Evolutionary conservation across 192 early-diverging fungal genomes (phyloP), one percentile per base, ranked within the genome.

Genomic region (Spizellomyces sp.): DNA sequence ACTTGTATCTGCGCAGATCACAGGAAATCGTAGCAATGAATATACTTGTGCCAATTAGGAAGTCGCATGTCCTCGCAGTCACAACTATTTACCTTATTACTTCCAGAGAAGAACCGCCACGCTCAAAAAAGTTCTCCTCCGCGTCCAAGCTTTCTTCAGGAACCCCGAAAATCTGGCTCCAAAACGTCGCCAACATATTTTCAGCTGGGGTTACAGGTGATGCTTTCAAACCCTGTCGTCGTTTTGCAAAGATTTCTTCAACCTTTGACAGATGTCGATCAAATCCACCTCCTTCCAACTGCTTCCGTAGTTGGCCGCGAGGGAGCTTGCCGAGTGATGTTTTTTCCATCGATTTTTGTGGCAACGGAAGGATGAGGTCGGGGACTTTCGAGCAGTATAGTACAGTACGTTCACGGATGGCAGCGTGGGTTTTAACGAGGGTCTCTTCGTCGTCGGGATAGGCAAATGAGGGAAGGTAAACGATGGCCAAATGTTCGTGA

Each of bases 381-480:
- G 57, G 57, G 22, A 41, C 57, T 15, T 58, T 58, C 1, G 57
- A 21, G 15, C 57, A 58, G 6, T 58, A 58, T 36, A 58, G 21
- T 21, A 58, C 57, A 41, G 22, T 36, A 5, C 41, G 21, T 5
- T 58, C 57, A 41, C 57, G 57, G 57, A 58, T 58, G 1, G 22
- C 22, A 58, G 57, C 57, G 21, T 58, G 57, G 9, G 57, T 58
- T 58, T 58, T 41, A 5, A 21, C 22, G 2, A 58, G 41, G 22
- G 21, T 8, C 57, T 58, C 15, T 21, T 36, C 41, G 57, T 58
- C 57, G 41, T 58, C 41, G 22, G 57, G 57, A 36, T 36, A 21
- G 41, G 22, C 22, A 58, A 58, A 58, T 41, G 57, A 36, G 22
- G 57, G 57, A 58, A 58, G 57, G 57, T 58, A 58, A 15, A 58